These are phyloP conservation scores for Mycena leptocephala DNA, from an alignment of 768 basidiomycete species.

Conservation along the genomic window DNA sequence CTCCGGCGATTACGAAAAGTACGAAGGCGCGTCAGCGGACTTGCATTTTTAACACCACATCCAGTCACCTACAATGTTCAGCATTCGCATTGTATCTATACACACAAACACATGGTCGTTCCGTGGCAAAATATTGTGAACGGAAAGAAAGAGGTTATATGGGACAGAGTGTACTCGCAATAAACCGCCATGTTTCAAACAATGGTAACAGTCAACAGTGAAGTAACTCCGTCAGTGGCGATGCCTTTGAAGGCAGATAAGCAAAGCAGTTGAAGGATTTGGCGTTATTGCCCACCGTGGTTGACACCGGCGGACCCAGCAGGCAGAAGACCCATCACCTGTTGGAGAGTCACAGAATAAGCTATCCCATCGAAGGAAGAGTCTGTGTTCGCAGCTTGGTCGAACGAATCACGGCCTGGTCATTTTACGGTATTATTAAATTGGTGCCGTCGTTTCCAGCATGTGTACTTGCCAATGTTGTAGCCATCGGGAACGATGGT, in stretches of 20 bases:
- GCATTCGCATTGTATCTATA: slow-evolving; percentile 14
- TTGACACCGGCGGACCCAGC: slow-evolving; percentile 62
- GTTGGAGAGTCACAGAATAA: slow-evolving; percentile 63
- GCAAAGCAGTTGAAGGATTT: neutral
- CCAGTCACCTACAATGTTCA: neutral
- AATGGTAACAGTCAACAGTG: slow-evolving; percentile 69
- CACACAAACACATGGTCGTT: neutral
- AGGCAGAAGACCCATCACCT: slow-evolving; percentile 69
- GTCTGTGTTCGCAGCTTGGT: slow-evolving; percentile 42
- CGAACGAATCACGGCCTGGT: slow-evolving; percentile 34
- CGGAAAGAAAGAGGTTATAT: too few species aligned
- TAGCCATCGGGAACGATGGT: slow-evolving; percentile 66
- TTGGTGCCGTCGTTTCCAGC: slow-evolving; percentile 38
- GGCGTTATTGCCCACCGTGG: slow-evolving; percentile 44
- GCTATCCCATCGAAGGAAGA: slow-evolving; percentile 58
- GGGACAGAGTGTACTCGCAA: neutral
- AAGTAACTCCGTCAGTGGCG: slow-evolving; percentile 71
- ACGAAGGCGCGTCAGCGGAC: slow-evolving; percentile 25
- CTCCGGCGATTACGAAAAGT: slow-evolving; percentile 11
- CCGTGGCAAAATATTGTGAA: too few species aligned
- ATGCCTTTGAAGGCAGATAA: slow-evolving; percentile 58
- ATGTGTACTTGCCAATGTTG: slow-evolving; percentile 57
- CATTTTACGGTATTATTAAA: slow-evolving; percentile 44
- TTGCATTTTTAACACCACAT: slow-evolving; percentile 27
- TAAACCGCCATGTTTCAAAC: slow-evolving; percentile 34